Evolutionary conservation across 345 rosid species (phyloP).

Genomic region (Orychophragmus violaceus): DNA sequence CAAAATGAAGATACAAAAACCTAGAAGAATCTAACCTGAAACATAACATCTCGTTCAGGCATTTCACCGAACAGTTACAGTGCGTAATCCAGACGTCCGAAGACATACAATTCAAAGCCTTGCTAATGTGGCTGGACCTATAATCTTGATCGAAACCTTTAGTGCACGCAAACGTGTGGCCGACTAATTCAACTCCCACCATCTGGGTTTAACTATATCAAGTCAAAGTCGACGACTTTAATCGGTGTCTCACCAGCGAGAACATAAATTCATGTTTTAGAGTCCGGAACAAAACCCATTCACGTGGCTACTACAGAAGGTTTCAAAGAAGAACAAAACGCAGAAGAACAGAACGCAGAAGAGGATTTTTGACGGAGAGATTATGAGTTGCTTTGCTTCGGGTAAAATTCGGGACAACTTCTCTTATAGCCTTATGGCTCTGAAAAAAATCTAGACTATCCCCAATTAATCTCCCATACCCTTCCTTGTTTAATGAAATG

Average conservation of each 20-base stretch:
- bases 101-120: not conserved
- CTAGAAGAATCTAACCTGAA: not conserved
- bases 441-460: too few relatives aligned
- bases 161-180: not conserved
- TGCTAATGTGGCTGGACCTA: not conserved
- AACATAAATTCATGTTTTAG: not conserved
- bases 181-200: not conserved
- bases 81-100: not conserved
- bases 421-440: too few relatives aligned
- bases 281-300: not conserved
- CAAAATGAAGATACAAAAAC: not conserved
- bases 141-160: not conserved
- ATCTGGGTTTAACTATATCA: not conserved
- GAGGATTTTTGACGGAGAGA: too few relatives aligned
- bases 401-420: too few relatives aligned
- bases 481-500: too few relatives aligned
- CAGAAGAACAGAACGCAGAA: too few relatives aligned
- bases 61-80: conserved; percentile 1
- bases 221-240: not conserved
- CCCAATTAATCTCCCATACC: too few relatives aligned
- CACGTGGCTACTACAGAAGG: too few relatives aligned
- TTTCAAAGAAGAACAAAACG: too few relatives aligned
- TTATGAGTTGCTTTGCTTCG: too few relatives aligned
- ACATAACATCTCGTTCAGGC: conserved; percentile 3
- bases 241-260: not conserved